These are phyloP conservation scores for Prunus persica DNA, from an alignment of 306 rosid genomes.

Conservation along the genomic window Prunus_persica_NCBIv2 NC_034014.1:29557501-29558000, in stretches of 20 bases:
- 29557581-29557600: too few species aligned
- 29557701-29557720: background rate
- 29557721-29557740: background rate
- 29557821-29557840: too few species aligned
- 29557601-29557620: too few species aligned
- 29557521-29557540: too few species aligned
- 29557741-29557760: background rate
- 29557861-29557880: background rate
- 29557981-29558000: background rate
- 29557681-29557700: background rate
- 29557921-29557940: slow-evolving; percentile 16
- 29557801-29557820: background rate
- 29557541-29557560: too few species aligned
- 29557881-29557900: background rate
- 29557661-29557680: background rate
- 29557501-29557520: too few species aligned
- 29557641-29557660: background rate
- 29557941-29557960: slow-evolving; percentile 7
- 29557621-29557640: background rate
- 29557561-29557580: too few species aligned
- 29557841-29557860: slow-evolving; percentile 10
- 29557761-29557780: background rate
- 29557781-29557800: background rate
- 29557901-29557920: background rate
- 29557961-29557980: slow-evolving; percentile 8